Percentiles rank a stretch among this genome's conserved stretches.
These are phyloP conservation scores for Amaranthus tricolor DNA, from an alignment of 179 eudicot species.

Conservation along the genomic window DNA sequence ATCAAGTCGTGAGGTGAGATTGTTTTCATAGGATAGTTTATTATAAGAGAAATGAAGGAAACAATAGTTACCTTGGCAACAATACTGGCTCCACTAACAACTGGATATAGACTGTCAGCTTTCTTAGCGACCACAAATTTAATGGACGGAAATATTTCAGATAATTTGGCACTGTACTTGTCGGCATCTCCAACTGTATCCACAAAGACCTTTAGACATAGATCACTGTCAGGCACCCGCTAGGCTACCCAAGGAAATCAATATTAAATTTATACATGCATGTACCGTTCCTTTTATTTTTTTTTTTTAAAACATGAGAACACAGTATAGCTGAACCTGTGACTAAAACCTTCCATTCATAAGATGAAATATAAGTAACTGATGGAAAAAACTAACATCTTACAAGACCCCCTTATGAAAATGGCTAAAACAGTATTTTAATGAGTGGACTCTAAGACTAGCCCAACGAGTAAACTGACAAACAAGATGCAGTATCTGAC, in stretches of 20 bases:
- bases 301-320: neutral
- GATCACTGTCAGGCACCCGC: slow-evolving; percentile 11
- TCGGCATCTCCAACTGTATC: slow-evolving; percentile 97
- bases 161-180: slow-evolving; percentile 64
- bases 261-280: neutral
- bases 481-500: too few relatives aligned
- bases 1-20: slow-evolving; percentile 7
- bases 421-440: too few relatives aligned
- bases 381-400: too few relatives aligned
- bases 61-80: slow-evolving; percentile 74
- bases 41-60: slow-evolving; percentile 7
- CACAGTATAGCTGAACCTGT: neutral
- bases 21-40: slow-evolving; percentile 14
- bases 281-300: neutral
- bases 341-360: neutral
- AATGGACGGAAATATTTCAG: slow-evolving; percentile 76
- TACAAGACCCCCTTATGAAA: too few relatives aligned
- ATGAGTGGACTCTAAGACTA: too few relatives aligned
- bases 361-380: neutral
- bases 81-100: slow-evolving; percentile 98
- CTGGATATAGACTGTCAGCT: slow-evolving; percentile 98
- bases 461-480: too few relatives aligned
- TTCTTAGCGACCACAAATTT: slow-evolving; percentile 97
- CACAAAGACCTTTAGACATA: slow-evolving; percentile 65
- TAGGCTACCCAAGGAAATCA: neutral